A percentile compares a stretch with the other conserved stretches of the same genome.
These are phyloP conservation scores for Eucalyptus curtisii DNA, from an alignment of 345 rosid genomes.

Conservation along the genomic window DNA sequence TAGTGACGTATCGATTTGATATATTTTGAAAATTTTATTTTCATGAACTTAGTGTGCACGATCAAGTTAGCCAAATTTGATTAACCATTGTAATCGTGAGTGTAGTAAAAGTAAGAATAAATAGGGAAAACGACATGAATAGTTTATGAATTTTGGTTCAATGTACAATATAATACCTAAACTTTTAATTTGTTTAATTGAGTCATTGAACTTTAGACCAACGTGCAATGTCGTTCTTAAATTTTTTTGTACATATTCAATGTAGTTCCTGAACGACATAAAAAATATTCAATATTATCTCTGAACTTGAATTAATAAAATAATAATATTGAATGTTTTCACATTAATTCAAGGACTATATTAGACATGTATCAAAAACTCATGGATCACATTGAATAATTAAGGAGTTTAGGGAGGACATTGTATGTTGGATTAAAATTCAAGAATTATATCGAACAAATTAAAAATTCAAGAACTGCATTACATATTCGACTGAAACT, in stretches of 20 bases:
- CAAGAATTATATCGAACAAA: accelerated
- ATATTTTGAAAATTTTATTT: neutral
- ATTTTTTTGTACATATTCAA: accelerated
- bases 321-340: accelerated
- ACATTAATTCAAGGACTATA: no score
- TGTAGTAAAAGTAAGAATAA: neutral
- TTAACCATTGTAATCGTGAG: neutral
- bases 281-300: no score
- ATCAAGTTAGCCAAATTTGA: neutral
- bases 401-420: accelerated
- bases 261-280: accelerated
- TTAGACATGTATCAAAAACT: accelerated
- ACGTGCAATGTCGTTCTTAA: accelerated
- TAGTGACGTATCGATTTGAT: neutral
- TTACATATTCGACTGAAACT: accelerated
- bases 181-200: accelerated
- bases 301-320: no score
- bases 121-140: accelerated
- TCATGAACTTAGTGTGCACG: neutral
- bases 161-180: accelerated
- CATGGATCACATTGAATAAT: accelerated
- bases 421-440: accelerated
- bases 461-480: accelerated
- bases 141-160: accelerated
- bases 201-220: accelerated